phyloP scores from a whole-genome alignment of 768 basidiomycete species.

The Tephrocybe sp. region DNA sequence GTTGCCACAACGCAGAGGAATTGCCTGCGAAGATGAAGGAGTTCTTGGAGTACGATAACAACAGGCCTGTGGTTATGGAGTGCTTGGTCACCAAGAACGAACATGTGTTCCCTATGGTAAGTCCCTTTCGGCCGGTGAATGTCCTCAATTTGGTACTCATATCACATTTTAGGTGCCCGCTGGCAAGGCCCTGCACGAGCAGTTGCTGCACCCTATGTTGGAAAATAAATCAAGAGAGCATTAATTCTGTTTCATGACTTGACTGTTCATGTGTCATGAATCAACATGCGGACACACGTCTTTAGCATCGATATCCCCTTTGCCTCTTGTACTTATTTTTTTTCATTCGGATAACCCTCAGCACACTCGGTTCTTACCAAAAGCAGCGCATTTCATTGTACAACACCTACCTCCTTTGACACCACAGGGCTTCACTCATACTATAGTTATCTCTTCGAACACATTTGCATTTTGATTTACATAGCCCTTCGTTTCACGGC shows the following conservation, averaged over 20 bases:
- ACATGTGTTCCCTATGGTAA: constrained; percentile 90
- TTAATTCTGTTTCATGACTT: not conserved
- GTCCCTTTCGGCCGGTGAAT: constrained; percentile 17
- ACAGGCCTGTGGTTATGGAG: constrained; percentile 87
- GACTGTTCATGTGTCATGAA: not conserved
- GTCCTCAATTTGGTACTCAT: constrained; percentile 5
- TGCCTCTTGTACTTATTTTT: not conserved
- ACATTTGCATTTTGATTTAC: constrained; percentile 1
- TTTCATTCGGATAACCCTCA: not conserved
- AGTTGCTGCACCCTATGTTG: constrained; percentile 65
- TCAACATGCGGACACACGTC: not conserved
- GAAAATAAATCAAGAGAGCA: constrained; percentile 16
- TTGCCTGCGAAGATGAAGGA: constrained; percentile 97
- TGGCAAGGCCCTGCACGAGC: constrained; percentile 93
- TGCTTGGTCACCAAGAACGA: constrained; percentile 81
- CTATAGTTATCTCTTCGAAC: not conserved
- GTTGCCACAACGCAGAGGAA: constrained; percentile 66
- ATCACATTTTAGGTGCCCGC: constrained; percentile 63
- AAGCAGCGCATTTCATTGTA: constrained; percentile 6
- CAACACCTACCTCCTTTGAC: not conserved
- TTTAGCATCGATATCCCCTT: not conserved
- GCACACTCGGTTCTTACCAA: not conserved
- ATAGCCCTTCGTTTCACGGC: not conserved
- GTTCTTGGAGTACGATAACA: constrained; percentile 91
- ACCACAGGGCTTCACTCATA: not conserved